phyloP scores from a whole-genome alignment of 768 basidiomycete genomes.

The Tulasnella sp. region DNA sequence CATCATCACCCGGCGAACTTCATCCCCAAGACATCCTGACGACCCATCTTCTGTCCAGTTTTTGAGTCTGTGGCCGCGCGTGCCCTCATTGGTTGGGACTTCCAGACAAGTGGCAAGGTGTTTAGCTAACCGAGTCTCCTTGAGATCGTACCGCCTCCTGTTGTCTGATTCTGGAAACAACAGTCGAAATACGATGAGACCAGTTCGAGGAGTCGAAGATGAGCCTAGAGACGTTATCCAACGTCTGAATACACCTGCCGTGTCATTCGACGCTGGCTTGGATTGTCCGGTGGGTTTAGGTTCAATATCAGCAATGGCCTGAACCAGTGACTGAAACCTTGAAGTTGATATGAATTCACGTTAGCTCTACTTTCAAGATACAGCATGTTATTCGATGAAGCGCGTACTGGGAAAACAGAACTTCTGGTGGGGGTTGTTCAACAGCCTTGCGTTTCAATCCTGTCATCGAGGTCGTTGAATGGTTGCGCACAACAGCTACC shows the following conservation, averaged over 20 bases:
- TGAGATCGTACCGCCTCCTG: conserved; percentile 55
- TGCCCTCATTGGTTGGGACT: conserved; percentile 25
- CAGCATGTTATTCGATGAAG: too few relatives aligned
- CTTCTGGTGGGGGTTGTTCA: too few relatives aligned
- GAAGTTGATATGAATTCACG: too few relatives aligned
- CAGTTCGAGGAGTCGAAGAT: conserved; percentile 43
- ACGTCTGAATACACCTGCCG: conserved; percentile 8
- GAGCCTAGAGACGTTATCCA: conserved; percentile 14
- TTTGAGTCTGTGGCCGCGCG: conserved; percentile 17
- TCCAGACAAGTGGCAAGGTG: conserved; percentile 40
- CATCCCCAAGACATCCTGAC: conserved; percentile 58
- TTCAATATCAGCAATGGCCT: too few relatives aligned
- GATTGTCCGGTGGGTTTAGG: too few relatives aligned
- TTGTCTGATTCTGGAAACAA: conserved; percentile 78
- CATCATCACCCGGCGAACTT: conserved; percentile 39
- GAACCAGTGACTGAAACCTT: too few relatives aligned
- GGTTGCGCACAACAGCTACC: too few relatives aligned
- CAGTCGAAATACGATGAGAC: conserved; percentile 50
- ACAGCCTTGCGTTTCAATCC: too few relatives aligned
- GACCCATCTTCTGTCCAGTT: conserved; percentile 27
- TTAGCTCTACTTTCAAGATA: too few relatives aligned
- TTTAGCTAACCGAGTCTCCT: conserved; percentile 47
- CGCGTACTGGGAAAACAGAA: too few relatives aligned
- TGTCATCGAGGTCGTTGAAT: too few relatives aligned
- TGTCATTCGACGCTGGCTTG: background rate